A percentile compares a stretch with the other conserved stretches of the same genome.
phyloP scores from a whole-genome alignment of 2,329 filamentous ascomycete genomes.

The Calonectria montana region DNA sequence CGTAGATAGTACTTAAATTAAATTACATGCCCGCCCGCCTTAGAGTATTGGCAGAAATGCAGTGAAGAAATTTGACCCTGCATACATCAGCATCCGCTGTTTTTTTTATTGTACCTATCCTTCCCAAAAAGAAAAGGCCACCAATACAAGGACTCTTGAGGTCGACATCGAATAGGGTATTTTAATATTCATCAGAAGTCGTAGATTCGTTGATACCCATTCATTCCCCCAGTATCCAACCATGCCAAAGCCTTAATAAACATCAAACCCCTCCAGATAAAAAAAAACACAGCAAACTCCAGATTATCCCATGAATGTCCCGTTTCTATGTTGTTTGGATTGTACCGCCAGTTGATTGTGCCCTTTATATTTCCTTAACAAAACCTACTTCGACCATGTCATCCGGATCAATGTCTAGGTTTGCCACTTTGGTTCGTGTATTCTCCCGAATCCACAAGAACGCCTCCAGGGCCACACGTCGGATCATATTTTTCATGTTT shows the following conservation, averaged over 20 bases:
- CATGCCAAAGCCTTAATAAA: background rate
- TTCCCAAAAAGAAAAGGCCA: slow-evolving; percentile 1
- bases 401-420: slow-evolving; percentile 62
- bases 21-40: background rate
- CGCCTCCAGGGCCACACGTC: slow-evolving; percentile 60
- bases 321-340: background rate
- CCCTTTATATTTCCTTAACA: slow-evolving; percentile 70
- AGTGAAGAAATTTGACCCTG: background rate
- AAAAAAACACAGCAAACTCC: background rate
- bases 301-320: background rate
- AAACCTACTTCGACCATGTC: slow-evolving; percentile 76
- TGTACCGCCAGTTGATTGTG: background rate
- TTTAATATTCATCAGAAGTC: slow-evolving; percentile 22
- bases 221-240: slow-evolving; percentile 8
- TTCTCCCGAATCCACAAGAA: slow-evolving; percentile 77
- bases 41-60: background rate
- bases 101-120: background rate
- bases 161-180: slow-evolving; percentile 19
- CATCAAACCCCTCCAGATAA: background rate
- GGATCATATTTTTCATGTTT: slow-evolving; percentile 48
- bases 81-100: no score
- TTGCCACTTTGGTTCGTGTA: slow-evolving; percentile 73
- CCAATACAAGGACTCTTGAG: slow-evolving; percentile 26
- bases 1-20: background rate
- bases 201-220: slow-evolving; percentile 14